Conservation (phyloP, 768 basidiomycete genomes). For the Suillus sp. region DNA sequence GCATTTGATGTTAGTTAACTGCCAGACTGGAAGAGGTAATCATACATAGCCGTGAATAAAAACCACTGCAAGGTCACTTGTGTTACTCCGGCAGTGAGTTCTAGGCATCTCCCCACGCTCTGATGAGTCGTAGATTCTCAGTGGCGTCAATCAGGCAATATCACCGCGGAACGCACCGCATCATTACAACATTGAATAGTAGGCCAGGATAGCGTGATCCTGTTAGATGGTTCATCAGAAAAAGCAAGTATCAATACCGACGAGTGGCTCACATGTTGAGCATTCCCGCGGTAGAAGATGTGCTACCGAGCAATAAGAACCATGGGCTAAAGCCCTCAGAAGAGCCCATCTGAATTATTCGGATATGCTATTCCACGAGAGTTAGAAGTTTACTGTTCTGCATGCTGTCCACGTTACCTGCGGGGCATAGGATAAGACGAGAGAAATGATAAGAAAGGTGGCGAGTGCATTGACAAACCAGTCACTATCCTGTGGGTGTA, state of each 20-base stretch:
- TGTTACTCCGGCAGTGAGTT: slow-evolving; percentile 77
- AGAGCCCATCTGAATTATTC: slow-evolving; percentile 76
- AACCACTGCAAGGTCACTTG: slow-evolving; percentile 86
- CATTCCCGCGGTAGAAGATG: slow-evolving; percentile 79
- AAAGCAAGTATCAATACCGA: neutral
- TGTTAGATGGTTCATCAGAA: slow-evolving; percentile 30
- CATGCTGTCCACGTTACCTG: slow-evolving; percentile 49
- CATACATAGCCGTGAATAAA: slow-evolving; percentile 82
- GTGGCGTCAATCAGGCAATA: neutral
- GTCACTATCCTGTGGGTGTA: slow-evolving; percentile 60
- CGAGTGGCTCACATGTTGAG: slow-evolving; percentile 68
- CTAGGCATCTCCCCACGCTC: slow-evolving; percentile 72
- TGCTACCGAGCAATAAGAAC: slow-evolving; percentile 88
- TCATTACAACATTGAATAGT: slow-evolving; percentile 79
- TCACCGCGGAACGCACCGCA: slow-evolving; percentile 52
- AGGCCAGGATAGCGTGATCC: slow-evolving; percentile 84
- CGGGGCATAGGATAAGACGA: slow-evolving; percentile 82
- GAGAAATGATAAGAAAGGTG: slow-evolving; percentile 67
- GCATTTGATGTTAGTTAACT: slow-evolving; percentile 3
- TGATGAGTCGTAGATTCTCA: slow-evolving; percentile 29
- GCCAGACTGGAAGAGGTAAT: slow-evolving; percentile 18
- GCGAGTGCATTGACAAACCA: slow-evolving; percentile 64
- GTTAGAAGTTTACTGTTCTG: neutral
- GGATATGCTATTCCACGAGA: slow-evolving; percentile 54
- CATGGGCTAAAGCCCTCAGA: slow-evolving; percentile 92